Base-by-base conservation (phyloP, 2,329 filamentous ascomycete species). In the Nemania sp. region DNA sequence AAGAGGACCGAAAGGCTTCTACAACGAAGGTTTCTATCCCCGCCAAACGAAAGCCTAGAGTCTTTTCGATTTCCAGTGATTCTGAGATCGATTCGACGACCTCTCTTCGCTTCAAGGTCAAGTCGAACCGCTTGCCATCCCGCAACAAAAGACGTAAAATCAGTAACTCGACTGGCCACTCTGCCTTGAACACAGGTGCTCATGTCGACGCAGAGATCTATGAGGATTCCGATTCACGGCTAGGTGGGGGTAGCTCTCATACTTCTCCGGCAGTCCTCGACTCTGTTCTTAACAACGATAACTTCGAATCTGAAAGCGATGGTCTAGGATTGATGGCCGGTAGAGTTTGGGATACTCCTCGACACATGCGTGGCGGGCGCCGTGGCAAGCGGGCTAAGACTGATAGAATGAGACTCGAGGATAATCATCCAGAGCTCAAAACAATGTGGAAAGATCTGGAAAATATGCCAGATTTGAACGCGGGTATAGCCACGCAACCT, bases 381-480 rank as follows among this genome's bases (percentile, higher is more conserved):
- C 21, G 13, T 12, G 35, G n/a, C 20, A 40, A 12, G 13, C 69
- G 77, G 40, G 67, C 69, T 32, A 71, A 72, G 65, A 77, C 70
- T 35, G 80, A 90, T 75, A 85, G 92, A 53, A 77, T 79, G 56
- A 88, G 88, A 63, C 84, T 97, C 1, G 91, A 93, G 67, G 74
- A 78, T 18, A 81, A 90, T 52, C 95, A 99, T 72, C 93, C 94
- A 0, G 84, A 87, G 55, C 83, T 99, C 42, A 80, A 77, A 45
- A 91, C 87, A 0, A 96, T 98, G 91, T 99, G 95, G 95, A 75
- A 84, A 3, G 85, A 90, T 21, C 79, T 98, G 2, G 80, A 89
- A 72, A 81, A 86, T 1, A 83, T 88, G 67, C 85, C 90, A 0
- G 78, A 88, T 17, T 84, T 97, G 63, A 83, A 86, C 29, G 78